phyloP scores from a whole-genome alignment of 1,284 basidiomycete genomes.

The Sanguinoderma infundibulare region DNA sequence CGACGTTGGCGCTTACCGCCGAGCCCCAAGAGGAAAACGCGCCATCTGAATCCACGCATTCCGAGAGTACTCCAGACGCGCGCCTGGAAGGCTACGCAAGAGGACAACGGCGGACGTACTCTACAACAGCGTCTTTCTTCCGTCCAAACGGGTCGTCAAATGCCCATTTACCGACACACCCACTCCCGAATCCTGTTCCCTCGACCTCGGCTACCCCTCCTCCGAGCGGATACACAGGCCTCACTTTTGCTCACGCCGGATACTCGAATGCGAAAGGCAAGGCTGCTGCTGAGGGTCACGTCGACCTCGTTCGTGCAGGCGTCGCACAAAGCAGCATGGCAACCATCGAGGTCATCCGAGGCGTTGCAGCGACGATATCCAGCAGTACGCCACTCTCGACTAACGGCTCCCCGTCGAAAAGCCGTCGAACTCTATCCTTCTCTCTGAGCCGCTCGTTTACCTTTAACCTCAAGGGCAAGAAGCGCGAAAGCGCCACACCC shows the following conservation, averaged over 20 bases:
- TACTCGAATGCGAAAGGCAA: conserved; percentile 44
- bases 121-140: conserved; percentile 17
- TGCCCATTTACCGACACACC: conserved; percentile 36
- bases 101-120: conserved; percentile 21
- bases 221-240: conserved; percentile 60
- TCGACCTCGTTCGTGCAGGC: conserved; percentile 76
- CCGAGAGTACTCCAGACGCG: conserved; percentile 30
- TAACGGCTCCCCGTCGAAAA: conserved; percentile 8
- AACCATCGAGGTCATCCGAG: conserved; percentile 77
- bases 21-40: conserved; percentile 19
- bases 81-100: conserved; percentile 33
- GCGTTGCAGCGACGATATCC: conserved; percentile 43
- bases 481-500: conserved; percentile 42
- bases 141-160: conserved; percentile 17
- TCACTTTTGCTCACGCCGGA: conserved; percentile 70
- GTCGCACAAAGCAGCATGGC: conserved; percentile 87
- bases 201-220: conserved; percentile 17
- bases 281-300: conserved; percentile 44
- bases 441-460: conserved; percentile 25
- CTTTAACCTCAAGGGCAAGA: conserved; percentile 20
- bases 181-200: conserved; percentile 35
- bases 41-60: conserved; percentile 22
- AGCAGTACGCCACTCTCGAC: conserved; percentile 5
- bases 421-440: conserved; percentile 24
- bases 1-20: conserved; percentile 13